Base-by-base conservation (phyloP, 2,329 filamentous ascomycete genomes). In the Didymella segeticola region DNA sequence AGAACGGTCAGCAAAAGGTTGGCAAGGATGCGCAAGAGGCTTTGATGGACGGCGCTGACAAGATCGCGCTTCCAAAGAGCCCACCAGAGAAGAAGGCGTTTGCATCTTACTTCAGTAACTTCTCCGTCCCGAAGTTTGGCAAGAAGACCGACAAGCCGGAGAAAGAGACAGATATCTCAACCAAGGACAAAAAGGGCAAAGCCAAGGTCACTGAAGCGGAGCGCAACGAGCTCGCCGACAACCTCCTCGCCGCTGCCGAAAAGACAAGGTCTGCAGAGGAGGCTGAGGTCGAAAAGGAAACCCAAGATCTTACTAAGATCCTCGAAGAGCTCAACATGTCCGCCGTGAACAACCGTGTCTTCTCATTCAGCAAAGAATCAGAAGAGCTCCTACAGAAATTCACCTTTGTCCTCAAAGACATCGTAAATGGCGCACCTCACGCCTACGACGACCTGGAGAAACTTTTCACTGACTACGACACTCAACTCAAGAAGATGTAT, bases 401-500 rank as follows among this genome's bases (percentile, higher is more conserved):
- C 81, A 96, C 91, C 1, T 81, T 92, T 50, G 88, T 97, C 27
- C 89, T 99, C 69, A 95, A 93, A 71, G 95, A 99, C 72, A 84
- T 97, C 14, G 85, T 95, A 67, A 93, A 92, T 71, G 95, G 95
- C 57, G 95, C 91, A 1, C 95, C 95, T 3, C 97, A 93, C 0
- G 95, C 95, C 2, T 96, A 96, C 74, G 83, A 89, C 69, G 95
- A 99, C 72, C 87, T 99, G n/a, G 86, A 88, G 65, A 84, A 82
- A 69, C 79, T 88, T 15, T 78, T 88, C 59, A 85, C 80, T 9
- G 84, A 86, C 49, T 84, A 83, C n/a, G 85, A 87, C 57, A 76
- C 79, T n/a, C 82, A 87, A 60, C 73, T 89, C 15, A 83, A 87
- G 66, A 82, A 83, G 60, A 84, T 86, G 56, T 89, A 86, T 67